Base-by-base conservation (phyloP, 345 rosid genomes). In the Pugionium cornutum region DNA sequence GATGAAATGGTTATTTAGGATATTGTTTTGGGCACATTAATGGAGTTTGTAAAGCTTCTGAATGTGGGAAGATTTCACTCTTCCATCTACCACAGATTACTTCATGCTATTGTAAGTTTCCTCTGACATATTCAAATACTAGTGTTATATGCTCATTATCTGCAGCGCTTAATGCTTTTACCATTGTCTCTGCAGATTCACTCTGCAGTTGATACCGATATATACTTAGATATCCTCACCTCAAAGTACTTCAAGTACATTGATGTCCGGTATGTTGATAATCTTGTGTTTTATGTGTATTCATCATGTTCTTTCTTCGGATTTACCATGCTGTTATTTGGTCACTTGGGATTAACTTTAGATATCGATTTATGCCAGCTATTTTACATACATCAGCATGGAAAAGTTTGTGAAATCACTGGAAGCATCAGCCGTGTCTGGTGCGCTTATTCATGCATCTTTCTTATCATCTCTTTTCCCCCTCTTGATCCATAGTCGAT, bases 1-100 rank as follows among this genome's bases (percentile, higher is more conserved):
- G 8, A 29, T 72, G 40, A 2, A 26, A 35, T 62, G 58, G 33
- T 54, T 9, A 27, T 37, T 55, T 76, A 92, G 98, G 97, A 88
- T 72, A 69, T 92, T 42, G 85, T 86, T 56, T 68, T 88, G 78
- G 98, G 85, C 32, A 70, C 97, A 0, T 68, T 89, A 31, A 89
- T 92, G 97, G 95, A 85, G 58, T 83, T 88, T 66, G 89, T 88
- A 65, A 89, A 84, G 79, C 66, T 81, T 56, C 79, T 88, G 33
- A 89, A 83, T 73, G 74, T 78, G 27, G 96, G 96, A 58, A 78
- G 75, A 25, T 90, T 88, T 62, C 82, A 83, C 58, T 89, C 90
- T 9, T 77, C 92, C 18, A 85, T 86, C 45, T 90, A 83, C 72
- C 83, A 88, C 65, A 83, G 74, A 61, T 65, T 94, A 39, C 85